phyloP scores from a whole-genome alignment of 169 alveolate genomes.

The Cryptosporidium felis region DNA sequence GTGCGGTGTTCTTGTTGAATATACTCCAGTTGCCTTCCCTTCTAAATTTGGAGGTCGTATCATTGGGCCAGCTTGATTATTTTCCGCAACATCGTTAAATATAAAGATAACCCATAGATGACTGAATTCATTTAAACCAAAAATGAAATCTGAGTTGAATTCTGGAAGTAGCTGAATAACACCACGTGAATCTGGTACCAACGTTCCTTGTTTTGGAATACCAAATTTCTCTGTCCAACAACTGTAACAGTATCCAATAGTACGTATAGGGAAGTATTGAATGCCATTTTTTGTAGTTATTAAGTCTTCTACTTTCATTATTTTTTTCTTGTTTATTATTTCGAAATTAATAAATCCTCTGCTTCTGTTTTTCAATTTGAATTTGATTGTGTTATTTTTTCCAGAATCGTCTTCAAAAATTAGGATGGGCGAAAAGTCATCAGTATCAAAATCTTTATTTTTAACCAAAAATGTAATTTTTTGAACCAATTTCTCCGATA shows the following conservation, averaged over 20 bases:
- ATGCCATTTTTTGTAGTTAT: not conserved
- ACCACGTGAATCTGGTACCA: conserved; percentile 76
- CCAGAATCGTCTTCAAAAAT: not conserved
- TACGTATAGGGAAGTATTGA: not conserved
- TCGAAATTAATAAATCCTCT: conserved; percentile 30
- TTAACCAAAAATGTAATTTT: not conserved
- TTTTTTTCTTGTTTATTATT: not conserved
- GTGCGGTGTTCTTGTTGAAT: conserved; percentile 86
- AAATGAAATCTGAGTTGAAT: conserved; percentile 76
- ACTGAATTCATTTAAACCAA: conserved; percentile 80
- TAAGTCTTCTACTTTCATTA: not conserved
- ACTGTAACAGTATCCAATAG: conserved; percentile 76
- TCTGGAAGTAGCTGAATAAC: conserved; percentile 72
- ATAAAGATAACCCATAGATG: conserved; percentile 83
- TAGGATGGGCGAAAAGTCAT: not conserved
- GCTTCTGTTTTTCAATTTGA: conserved; percentile 22
- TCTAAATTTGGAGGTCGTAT: conserved; percentile 35
- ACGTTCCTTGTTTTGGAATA: conserved; percentile 75
- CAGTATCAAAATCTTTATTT: not conserved
- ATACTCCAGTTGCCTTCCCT: conserved; percentile 76
- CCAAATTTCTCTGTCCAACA: conserved; percentile 80
- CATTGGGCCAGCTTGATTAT: not conserved
- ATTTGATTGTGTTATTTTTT: not conserved
- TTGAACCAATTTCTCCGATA: not conserved
- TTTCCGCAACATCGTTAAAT: conserved; percentile 73